Conservation (phyloP, 192 early-diverging fungal species). For the Dimargaris xerosporica region DNA sequence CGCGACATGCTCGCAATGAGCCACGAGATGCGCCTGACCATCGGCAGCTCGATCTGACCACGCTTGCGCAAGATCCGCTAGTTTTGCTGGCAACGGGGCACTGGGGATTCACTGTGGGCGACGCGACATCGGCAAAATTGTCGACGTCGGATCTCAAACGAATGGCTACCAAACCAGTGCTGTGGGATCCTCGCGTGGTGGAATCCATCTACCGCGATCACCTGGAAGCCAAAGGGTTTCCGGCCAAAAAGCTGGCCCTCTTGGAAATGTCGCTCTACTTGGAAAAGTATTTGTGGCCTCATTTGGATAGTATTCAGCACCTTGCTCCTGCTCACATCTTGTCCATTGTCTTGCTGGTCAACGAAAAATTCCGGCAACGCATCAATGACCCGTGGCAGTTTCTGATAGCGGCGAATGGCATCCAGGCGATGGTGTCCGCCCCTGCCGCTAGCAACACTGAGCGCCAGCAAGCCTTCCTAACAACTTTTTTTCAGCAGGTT, state of each 20-base stretch:
- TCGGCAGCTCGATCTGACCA: not conserved
- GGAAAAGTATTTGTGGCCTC: conserved; percentile 74
- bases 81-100: conserved; percentile 7
- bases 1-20: too few relatives aligned
- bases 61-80: not conserved
- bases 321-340: conserved; percentile 39
- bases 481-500: conserved; percentile 38
- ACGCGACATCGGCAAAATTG: not conserved
- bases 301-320: conserved; percentile 26
- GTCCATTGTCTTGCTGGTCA: conserved; percentile 72
- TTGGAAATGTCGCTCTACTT: conserved; percentile 66
- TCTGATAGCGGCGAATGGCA: conserved; percentile 13
- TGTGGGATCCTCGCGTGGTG: conserved; percentile 36
- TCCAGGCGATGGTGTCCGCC: conserved; percentile 6
- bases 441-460: conserved; percentile 20
- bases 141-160: not conserved
- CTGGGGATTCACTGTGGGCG: not conserved
- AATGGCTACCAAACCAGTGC: not conserved
- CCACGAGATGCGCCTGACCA: not conserved
- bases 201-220: conserved; percentile 45
- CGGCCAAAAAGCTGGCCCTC: conserved; percentile 43
- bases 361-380: conserved; percentile 76
- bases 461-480: conserved; percentile 30
- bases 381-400: conserved; percentile 18
- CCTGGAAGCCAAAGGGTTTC: conserved; percentile 30